Evolutionary conservation across 2,329 filamentous ascomycete species (phyloP), one percentile per base, ranked within the genome.

Genomic region (Xylariaceae sp.): DNA sequence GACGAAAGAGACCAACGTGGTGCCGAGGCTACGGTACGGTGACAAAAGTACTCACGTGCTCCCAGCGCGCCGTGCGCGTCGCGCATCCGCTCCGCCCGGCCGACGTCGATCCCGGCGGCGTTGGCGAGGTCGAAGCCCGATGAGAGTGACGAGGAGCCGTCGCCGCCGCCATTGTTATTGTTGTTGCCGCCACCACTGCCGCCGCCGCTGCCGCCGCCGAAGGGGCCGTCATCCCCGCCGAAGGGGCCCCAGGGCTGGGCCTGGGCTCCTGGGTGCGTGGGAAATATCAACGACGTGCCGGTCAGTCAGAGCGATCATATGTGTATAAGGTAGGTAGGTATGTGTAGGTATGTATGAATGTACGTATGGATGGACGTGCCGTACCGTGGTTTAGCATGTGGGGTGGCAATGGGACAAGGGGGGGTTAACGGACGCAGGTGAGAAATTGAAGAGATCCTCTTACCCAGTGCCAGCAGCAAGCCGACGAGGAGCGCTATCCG

Each of bases 11-110:
- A n/a, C n/a, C n/a, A n/a, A n/a, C n/a, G n/a, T n/a, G n/a, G n/a
- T n/a, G n/a, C n/a, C n/a, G n/a, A n/a, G n/a, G n/a, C n/a, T n/a
- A n/a, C n/a, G n/a, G n/a, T n/a, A n/a, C n/a, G n/a, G n/a, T n/a
- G n/a, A n/a, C n/a, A n/a, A n/a, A n/a, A n/a, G n/a, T n/a, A n/a
- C n/a, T n/a, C n/a, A n/a, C n/a, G 13, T 7, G 57, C 47, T 5
- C 59, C 62, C 4, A 69, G 42, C 19, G 61, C 52, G 11, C 64
- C 64, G 51, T 70, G 66, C 18, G 58, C 43, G 4, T 44, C 54
- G 17, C 63, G 56, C 28, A 54, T 53, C 34, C 43, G 42, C 22
- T 45, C 42, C n/a, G 56, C 55, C 5, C 35, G 21, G 1, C 42
- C 21, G 27, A 56, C 36, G 33, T 55, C 52, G 45, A 60, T 53